These are phyloP conservation scores for Heliosperma pusillum DNA, from an alignment of 148 eudicot species.

Conservation along the genomic window DNA sequence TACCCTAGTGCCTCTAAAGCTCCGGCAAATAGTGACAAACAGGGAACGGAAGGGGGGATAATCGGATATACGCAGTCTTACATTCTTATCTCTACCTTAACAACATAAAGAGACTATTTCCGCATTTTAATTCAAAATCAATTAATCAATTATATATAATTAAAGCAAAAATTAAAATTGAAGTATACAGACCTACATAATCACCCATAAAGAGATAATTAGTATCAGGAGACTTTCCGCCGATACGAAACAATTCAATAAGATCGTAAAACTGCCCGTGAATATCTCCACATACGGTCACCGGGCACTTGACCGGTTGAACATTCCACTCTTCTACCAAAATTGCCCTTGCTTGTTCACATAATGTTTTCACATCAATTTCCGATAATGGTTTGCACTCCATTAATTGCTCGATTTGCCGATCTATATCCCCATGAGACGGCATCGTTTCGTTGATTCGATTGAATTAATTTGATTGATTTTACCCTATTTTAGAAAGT, in stretches of 20 bases:
- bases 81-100: background rate
- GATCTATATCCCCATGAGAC: slow-evolving; percentile 75
- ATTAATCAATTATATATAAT: background rate
- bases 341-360: slow-evolving; percentile 88
- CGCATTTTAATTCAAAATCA: background rate
- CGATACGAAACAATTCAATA: slow-evolving; percentile 87
- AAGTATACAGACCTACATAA: slow-evolving; percentile 68
- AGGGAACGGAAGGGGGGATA: too few species aligned
- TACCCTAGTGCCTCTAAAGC: background rate
- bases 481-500: background rate
- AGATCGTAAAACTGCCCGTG: slow-evolving; percentile 95
- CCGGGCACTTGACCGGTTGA: slow-evolving; percentile 92
- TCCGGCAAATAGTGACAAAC: too few species aligned
- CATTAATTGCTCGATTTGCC: slow-evolving; percentile 86
- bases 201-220: slow-evolving; percentile 94
- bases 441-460: slow-evolving; percentile 44
- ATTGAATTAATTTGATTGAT: background rate
- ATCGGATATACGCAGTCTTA: background rate
- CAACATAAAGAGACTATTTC: background rate
- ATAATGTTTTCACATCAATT: slow-evolving; percentile 67
- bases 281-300: slow-evolving; percentile 92
- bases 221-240: slow-evolving; percentile 87
- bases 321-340: slow-evolving; percentile 94
- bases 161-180: background rate
- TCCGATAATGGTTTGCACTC: slow-evolving; percentile 87